Evolutionary conservation across 495 filamentous ascomycete genomes (phyloP), one percentile per base, ranked within the genome.

Genomic region (Bathelium albidoporum): DNA sequence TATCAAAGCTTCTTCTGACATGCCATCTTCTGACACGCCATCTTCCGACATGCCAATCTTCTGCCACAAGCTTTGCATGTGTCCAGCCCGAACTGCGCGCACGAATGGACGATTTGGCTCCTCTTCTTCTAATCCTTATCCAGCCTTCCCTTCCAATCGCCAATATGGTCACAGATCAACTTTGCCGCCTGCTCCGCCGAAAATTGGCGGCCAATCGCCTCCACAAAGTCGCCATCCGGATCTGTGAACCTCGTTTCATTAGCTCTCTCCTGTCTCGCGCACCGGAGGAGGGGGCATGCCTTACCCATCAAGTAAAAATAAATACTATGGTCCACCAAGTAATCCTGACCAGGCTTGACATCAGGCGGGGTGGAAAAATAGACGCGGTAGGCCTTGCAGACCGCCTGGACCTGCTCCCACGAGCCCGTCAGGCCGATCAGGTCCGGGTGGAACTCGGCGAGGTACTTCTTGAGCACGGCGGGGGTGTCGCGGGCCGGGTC

Each of bases 301-400:
- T 74, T 76, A 87, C 85, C 87, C 94, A 98, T 98, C 65, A 98
- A 76, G 74, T 98, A 98, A 72, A 98, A 98, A 80, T 98, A 98
- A 66, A 98, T 97, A 71, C 90, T 96, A 77, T 98, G 94, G 76
- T 97, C 94, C 43, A 98, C 94, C 65, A 98, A 75, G 76, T 98
- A 98, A 74, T 98, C 94, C 79, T 96, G 89, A 10, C 91, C 94
- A 1, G 90, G 85, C 79, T 93, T 85, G 58, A 96, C 89, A 64
- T 91, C 80, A 66, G 79, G 77, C 66, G 94, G 94, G 45, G 94
- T 98, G 69, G 88, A 92, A 72, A 98, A 98, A 78, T 98, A 98
- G 39, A 98, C 94, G 26, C 94, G 82, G 74, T 98, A 97, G 60
- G 85, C 87, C 78, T 95, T 96, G 80, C 94, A 98, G 63, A 91